Evolutionary conservation across 805 yeast genomes (phyloP).

Genomic region (Starmerella roubikii): DNA sequence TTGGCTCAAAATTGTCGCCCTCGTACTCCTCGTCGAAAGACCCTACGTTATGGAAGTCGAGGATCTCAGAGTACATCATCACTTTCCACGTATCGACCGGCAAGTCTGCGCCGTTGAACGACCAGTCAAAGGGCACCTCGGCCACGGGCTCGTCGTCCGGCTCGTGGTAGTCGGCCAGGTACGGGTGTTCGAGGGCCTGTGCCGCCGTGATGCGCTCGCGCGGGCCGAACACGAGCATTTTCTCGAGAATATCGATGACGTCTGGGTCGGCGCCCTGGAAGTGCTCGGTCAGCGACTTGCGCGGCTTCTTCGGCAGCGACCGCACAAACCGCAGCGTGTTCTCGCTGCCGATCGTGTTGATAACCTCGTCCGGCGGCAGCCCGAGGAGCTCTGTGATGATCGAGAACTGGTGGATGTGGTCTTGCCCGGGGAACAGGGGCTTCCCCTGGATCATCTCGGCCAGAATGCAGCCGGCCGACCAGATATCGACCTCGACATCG

Average conservation of each 20-base stretch:
- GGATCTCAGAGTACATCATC: conserved; percentile 95
- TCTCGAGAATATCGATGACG: conserved; percentile 75
- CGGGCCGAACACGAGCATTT: conserved; percentile 92
- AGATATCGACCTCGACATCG: conserved; percentile 90
- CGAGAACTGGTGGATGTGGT: conserved; percentile 95
- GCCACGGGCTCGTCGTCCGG: conserved; percentile 96
- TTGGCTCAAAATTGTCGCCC: background rate
- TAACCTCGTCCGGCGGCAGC: conserved; percentile 91
- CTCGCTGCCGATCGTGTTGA: conserved; percentile 89
- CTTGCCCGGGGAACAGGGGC: conserved; percentile 95
- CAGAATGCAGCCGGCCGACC: conserved; percentile 96
- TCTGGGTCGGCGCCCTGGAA: conserved; percentile 51
- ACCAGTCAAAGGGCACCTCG: conserved; percentile 89
- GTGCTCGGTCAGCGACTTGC: conserved; percentile 73
- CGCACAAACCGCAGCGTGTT: conserved; percentile 89
- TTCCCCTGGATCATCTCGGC: conserved; percentile 97
- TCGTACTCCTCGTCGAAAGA: conserved; percentile 26
- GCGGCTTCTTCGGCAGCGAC: conserved; percentile 82
- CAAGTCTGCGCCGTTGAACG: conserved; percentile 91
- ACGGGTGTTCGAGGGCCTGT: conserved; percentile 78
- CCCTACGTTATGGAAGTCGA: conserved; percentile 88
- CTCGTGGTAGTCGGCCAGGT: conserved; percentile 89
- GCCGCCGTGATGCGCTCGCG: conserved; percentile 87
- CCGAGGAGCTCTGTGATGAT: conserved; percentile 94
- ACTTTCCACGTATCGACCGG: conserved; percentile 98